Percentiles rank a stretch among this genome's conserved stretches.
phyloP scores from a whole-genome alignment of 1,284 basidiomycete genomes.

The Pholiota adiposa region DNA sequence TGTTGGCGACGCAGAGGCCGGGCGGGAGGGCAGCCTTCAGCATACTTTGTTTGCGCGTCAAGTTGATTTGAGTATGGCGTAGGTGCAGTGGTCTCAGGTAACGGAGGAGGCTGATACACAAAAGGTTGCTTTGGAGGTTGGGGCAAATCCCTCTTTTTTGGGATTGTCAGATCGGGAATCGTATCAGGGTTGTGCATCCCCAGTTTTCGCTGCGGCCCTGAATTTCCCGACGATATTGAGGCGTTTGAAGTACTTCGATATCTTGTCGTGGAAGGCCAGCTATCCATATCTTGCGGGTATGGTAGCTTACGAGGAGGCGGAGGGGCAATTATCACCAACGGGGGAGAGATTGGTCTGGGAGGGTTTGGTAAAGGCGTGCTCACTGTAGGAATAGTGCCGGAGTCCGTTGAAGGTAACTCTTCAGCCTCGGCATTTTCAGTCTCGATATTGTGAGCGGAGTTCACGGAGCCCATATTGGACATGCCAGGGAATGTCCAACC shows the following conservation, averaged over 20 bases:
- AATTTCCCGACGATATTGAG: slow-evolving; percentile 23
- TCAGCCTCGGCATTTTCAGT: neutral
- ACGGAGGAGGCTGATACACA: slow-evolving; percentile 35
- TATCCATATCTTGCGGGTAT: neutral
- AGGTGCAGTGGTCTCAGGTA: slow-evolving; percentile 25
- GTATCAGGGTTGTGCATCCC: slow-evolving; percentile 38
- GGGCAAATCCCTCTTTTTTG: slow-evolving; percentile 4
- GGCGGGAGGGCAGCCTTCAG: slow-evolving; percentile 1
- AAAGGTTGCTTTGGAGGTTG: slow-evolving; percentile 20
- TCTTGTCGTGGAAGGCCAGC: neutral
- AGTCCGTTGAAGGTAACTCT: too few species aligned
- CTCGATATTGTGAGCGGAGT: slow-evolving; percentile 6
- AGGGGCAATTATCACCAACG: slow-evolving; percentile 40
- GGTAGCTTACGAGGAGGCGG: slow-evolving; percentile 30
- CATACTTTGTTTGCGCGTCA: slow-evolving; percentile 22
- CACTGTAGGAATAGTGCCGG: neutral
- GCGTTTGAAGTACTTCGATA: neutral
- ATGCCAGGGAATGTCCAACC: slow-evolving; percentile 67
- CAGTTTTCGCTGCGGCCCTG: slow-evolving; percentile 23
- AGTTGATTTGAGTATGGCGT: slow-evolving; percentile 22
- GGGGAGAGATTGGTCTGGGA: slow-evolving; percentile 31
- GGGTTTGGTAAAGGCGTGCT: slow-evolving; percentile 12
- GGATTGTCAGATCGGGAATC: slow-evolving; percentile 6
- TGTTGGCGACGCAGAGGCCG: neutral
- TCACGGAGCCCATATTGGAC: slow-evolving; percentile 28